Evolutionary conservation across 768 basidiomycete genomes (phyloP), one percentile per base, ranked within the genome.

Genomic region (Amanita brunnescens): DNA sequence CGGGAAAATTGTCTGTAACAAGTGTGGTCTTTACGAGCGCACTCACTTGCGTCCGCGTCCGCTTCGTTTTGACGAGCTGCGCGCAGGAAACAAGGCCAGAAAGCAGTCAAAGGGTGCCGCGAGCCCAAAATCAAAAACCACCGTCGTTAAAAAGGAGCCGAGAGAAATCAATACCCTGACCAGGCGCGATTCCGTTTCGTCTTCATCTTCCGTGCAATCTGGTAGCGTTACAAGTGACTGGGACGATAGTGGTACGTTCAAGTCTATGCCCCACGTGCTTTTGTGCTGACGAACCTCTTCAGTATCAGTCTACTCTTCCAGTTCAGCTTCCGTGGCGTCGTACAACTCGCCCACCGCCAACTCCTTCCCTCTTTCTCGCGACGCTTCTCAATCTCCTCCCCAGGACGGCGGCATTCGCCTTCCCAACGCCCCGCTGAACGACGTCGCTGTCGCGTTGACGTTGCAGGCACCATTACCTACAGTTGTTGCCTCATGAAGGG

Each of bases 1-100:
- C 0, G 90, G 90, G 57, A 92, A 92, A 69, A 92, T 92, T 61
- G 90, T 92, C 40, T 92, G 90, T 77, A 92, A 92, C 77, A 92
- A 92, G 72, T 92, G 90, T 57, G 90, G 90, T 8, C 76, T 92
- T 34, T 92, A 92, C 61, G 90, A 92, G 67, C 87, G 90, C 61
- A 92, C 90, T 10, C 90, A 92, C 58, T 67, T 91, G 50, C 79
- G 90, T 20, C 80, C 89, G 4, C 77, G 90, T 10, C 90, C 90
- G 6, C 74, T 91, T 14, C 83, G 89, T 49, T 91, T 92, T 55
- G 90, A 91, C 64, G 90, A 91, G 66, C 77, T 92, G 37, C 81
- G 89, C 5, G 84, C 87, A 0, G 88, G 89, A n/a, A 84, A 83
- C 67, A 91, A 91, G 68, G 80, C 85, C 10, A 77, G 89, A 54